A percentile compares a stretch with the other conserved stretches of the same genome.
Conservation (phyloP, 1,284 basidiomycete genomes). For the Ceratobasidium sp. region DNA sequence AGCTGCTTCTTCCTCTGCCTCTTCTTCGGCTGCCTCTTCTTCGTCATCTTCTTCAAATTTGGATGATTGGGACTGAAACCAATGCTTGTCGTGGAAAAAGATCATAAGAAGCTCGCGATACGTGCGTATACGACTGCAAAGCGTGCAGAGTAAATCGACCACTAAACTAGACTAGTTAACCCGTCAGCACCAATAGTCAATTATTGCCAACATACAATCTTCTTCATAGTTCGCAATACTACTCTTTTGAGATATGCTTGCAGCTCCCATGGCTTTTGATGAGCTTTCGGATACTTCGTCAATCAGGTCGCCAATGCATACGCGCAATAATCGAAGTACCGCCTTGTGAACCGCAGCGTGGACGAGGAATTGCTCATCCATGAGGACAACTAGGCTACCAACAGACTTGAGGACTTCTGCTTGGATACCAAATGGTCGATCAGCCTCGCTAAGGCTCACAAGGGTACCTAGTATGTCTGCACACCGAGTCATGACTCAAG, state of each 20-base stretch:
- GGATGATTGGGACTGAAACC: constrained; percentile 65
- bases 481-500: neutral
- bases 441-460: constrained; percentile 83
- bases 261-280: constrained; percentile 76
- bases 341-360: constrained; percentile 91
- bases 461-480: constrained; percentile 81
- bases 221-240: constrained; percentile 84
- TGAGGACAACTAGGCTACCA: constrained; percentile 85
- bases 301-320: constrained; percentile 88
- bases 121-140: constrained; percentile 88
- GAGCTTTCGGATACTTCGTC: constrained; percentile 82
- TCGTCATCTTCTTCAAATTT: constrained; percentile 51
- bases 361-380: constrained; percentile 90
- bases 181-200: neutral
- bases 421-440: constrained; percentile 84
- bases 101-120: constrained; percentile 92
- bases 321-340: constrained; percentile 82
- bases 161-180: constrained; percentile 55
- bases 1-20: constrained; percentile 58
- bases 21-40: constrained; percentile 66
- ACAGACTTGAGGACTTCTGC: constrained; percentile 83
- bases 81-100: constrained; percentile 92
- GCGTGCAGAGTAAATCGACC: constrained; percentile 87
- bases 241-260: constrained; percentile 67
- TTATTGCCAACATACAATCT: constrained; percentile 65